phyloP scores from a whole-genome alignment of 805 yeast genomes.

The Yarrowia alimentaria region DNA sequence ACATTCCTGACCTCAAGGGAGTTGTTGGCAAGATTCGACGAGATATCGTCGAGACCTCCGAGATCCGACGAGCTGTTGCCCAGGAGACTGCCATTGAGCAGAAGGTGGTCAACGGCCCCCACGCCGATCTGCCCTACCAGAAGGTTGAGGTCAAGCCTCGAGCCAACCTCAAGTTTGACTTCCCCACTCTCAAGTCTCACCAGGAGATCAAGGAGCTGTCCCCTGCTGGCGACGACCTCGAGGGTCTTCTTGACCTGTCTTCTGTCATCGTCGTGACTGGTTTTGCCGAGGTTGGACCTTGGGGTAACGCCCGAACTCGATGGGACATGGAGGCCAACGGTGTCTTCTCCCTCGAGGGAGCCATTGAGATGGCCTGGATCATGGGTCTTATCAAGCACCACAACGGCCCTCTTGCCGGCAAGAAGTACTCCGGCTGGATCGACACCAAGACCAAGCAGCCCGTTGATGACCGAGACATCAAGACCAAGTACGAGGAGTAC shows the following conservation, averaged over 20 bases:
- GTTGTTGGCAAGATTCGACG: constrained; percentile 76
- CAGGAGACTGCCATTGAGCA: constrained; percentile 89
- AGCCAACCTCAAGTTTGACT: constrained; percentile 89
- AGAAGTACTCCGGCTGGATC: constrained; percentile 93
- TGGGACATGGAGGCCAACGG: constrained; percentile 99
- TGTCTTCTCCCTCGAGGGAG: constrained; percentile 93
- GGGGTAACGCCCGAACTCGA: constrained; percentile 99
- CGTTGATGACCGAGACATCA: constrained; percentile 91
- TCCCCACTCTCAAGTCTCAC: constrained; percentile 83
- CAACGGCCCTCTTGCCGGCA: constrained; percentile 82
- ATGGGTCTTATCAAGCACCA: constrained; percentile 97
- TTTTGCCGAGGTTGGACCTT: constrained; percentile 97
- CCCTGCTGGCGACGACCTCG: constrained; percentile 52
- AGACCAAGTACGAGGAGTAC: constrained; percentile 83
- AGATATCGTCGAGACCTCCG: constrained; percentile 73
- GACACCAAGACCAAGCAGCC: constrained; percentile 91
- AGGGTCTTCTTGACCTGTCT: constrained; percentile 89
- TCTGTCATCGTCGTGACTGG: constrained; percentile 94
- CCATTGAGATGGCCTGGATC: constrained; percentile 99
- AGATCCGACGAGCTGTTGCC: constrained; percentile 91
- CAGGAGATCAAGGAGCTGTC: constrained; percentile 66
- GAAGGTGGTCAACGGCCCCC: constrained; percentile 79
- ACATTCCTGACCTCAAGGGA: constrained; percentile 85
- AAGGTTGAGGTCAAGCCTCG: constrained; percentile 82
- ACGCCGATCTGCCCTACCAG: constrained; percentile 80